phyloP scores from a whole-genome alignment of 139 green algal genomes.

The Axilococcus clingmanii region DNA sequence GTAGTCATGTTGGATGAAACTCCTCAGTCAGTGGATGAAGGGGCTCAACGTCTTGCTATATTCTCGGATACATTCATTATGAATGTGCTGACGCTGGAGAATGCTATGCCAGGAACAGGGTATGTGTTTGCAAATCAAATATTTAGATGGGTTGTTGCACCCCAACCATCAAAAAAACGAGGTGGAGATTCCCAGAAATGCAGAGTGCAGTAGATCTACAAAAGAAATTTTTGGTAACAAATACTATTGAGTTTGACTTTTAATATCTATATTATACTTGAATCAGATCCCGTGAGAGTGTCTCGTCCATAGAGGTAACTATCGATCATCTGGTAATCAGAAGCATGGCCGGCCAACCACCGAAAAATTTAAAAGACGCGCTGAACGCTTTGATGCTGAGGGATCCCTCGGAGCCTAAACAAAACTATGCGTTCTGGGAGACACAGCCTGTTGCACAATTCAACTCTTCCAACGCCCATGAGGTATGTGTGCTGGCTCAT shows the following conservation, averaged over 20 bases:
- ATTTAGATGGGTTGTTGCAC: constrained; percentile 3
- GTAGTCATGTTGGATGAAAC: constrained; percentile 38
- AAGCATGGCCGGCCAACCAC: not conserved
- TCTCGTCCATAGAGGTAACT: constrained; percentile 3
- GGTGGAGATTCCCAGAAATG: not conserved
- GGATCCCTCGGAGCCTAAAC: constrained; percentile 13
- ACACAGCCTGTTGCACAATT: constrained; percentile 93
- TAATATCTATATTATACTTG: constrained; percentile 1
- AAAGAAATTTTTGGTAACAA: no score
- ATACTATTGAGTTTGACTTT: not conserved
- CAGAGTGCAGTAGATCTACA: no score
- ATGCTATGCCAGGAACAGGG: constrained; percentile 3
- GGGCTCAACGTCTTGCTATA: not conserved
- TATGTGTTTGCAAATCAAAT: constrained; percentile 1
- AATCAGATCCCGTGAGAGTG: not conserved
- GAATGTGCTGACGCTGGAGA: not conserved
- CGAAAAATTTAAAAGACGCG: constrained; percentile 12
- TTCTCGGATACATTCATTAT: constrained; percentile 7
- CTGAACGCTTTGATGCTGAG: constrained; percentile 18
- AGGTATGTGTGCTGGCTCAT: constrained; percentile 2
- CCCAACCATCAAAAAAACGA: not conserved
- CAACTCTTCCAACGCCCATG: constrained; percentile 22
- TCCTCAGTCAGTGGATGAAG: constrained; percentile 2
- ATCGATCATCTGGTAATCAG: not conserved
- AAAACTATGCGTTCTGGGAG: constrained; percentile 80